Evolutionary conservation across 129 eudicot genomes (phyloP), one percentile per base, ranked within the genome.

Genomic region (Artemisia annua): DNA sequence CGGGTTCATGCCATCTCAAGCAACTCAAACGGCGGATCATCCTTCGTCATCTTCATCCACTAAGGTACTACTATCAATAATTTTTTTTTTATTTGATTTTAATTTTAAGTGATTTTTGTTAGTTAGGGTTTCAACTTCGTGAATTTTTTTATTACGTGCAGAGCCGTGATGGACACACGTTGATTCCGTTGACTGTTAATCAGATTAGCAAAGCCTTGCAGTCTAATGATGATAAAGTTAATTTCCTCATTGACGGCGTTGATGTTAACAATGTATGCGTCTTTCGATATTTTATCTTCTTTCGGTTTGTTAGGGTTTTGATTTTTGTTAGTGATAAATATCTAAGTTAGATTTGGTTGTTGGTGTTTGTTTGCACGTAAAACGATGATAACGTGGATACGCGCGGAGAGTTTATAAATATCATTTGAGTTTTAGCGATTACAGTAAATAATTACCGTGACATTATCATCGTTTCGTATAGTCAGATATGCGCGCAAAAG

Each of bases 141-240:
- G n/a, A n/a, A 56, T 69, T 61, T 69, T 53, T 51, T 62, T 24
- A 2, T 6, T 17, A 16, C 46, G 28, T 66, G 71, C 79, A 90
- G 98, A 85, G 72, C 58, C 97, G 93, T 2, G 96, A 90, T 75
- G 24, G 66, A 5, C 93, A 88, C 59, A 86, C 86, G 70, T 75
- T 94, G 86, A 49, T 83, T 72, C 96, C 99, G 1, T 83, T 90
- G 58, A 94, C 99, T 1, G 97, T 90, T 69, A 90, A 83, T 75
- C 99, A 90, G 74, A 86, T 94, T 48, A 76, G 62, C 22, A 83
- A 83, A 44, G 93, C 97, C 12, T 64, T 76, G 71, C 54, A 50
- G 18, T 79, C 96, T 0, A 63, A 65, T 43, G 91, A 84, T 30
- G 97, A 93, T 69, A 89, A 82, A 66, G 76, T 89, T 1, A 87